Base-by-base conservation (phyloP, 192 early-diverging fungal species). In the Thoreauomyces humboldtii region DNA sequence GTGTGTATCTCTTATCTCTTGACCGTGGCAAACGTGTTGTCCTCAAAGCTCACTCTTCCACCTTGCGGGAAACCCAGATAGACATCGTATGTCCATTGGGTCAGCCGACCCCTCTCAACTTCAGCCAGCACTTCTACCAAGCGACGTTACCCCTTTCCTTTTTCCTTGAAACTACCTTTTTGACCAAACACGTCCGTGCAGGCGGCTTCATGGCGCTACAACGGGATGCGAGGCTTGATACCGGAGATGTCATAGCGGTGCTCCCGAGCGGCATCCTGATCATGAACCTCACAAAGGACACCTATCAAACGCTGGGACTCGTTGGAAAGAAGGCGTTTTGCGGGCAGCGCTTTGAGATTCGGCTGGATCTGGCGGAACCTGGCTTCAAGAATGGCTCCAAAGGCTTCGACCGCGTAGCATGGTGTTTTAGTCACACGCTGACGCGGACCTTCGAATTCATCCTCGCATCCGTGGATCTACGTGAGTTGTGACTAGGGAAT, bases 301-400 rank as follows among this genome's bases (percentile, higher is more conserved):
- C 72, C 4, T 73, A 73, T 57, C 66, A 73, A 45, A 21, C 36
- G 28, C 38, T 55, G 11, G 72, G 72, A 14, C 37, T 73, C 38
- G 36, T 47, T 28, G 72, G 72, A 11, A 53, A 2, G 22, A 25
- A 48, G 47, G 12, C 7, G 12, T 22, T 17, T 17, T 48, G 47
- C 22, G 47, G 12, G 9, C 52, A 55, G 9, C 35, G 14, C 36
- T 57, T 57, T 19, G 12, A 41, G 14, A 57, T 65, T 14, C 34
- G 34, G 27, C 56, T 70, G 15, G 51, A 70, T 31, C 53, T 70
- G n/a, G 4, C 3, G 11, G 36, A 29, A 29, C 38, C 60, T 12
- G 33, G 7, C 0, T 70, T 70, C 55, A 63, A 61, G 25, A 65
- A 65, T 12, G 36, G 44, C 29, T 15, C 29, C 0, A 70, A 64